These are phyloP conservation scores for Xerocomus amazonicus DNA, from an alignment of 1,284 basidiomycete genomes.

Conservation along the genomic window DNA sequence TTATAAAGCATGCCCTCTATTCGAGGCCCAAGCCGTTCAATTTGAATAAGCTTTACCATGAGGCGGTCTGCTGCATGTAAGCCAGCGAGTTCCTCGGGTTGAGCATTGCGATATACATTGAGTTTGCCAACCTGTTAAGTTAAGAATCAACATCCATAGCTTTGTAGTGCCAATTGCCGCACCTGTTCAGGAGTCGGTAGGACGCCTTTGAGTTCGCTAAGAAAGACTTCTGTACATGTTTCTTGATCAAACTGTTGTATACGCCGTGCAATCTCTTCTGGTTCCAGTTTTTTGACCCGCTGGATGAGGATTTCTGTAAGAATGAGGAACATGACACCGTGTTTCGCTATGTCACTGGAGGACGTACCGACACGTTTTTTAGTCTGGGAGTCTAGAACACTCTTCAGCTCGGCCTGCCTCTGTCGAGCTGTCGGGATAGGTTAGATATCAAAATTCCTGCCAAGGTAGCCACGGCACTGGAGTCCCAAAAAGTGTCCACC, in stretches of 20 bases:
- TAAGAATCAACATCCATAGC: constrained; percentile 10
- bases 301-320: constrained; percentile 83
- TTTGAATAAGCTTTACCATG: constrained; percentile 96
- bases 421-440: constrained; percentile 54
- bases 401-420: constrained; percentile 82
- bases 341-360: not conserved
- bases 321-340: not conserved
- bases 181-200: constrained; percentile 87
- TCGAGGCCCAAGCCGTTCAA: constrained; percentile 86
- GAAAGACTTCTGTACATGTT: constrained; percentile 82
- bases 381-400: constrained; percentile 86
- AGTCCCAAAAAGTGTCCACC: constrained; percentile 15
- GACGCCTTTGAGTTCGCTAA: constrained; percentile 82
- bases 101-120: constrained; percentile 85
- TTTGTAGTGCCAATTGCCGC: constrained; percentile 5
- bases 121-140: constrained; percentile 83
- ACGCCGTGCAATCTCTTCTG: constrained; percentile 79
- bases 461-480: not conserved
- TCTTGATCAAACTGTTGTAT: constrained; percentile 84
- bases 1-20: constrained; percentile 95
- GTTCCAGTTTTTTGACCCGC: constrained; percentile 75
- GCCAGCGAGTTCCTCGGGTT: constrained; percentile 82
- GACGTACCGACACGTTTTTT: constrained; percentile 86
- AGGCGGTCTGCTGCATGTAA: constrained; percentile 94
- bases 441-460: not conserved